Conservation (phyloP, 2,329 filamentous ascomycete species). For the Thelonectria olida region DNA sequence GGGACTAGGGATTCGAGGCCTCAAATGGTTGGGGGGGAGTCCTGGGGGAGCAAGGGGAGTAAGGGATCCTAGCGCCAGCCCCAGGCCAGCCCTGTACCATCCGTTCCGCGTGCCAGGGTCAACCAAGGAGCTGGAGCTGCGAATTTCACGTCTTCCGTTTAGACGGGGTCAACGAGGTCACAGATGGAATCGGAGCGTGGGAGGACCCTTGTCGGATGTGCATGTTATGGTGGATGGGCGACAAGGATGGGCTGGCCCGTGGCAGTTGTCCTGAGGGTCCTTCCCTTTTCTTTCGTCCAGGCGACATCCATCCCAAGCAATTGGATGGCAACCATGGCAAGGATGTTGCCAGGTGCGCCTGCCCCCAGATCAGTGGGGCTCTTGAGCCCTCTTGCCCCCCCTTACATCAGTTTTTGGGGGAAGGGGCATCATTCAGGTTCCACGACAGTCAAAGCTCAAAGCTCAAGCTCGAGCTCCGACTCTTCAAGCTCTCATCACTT, state of each 20-base stretch:
- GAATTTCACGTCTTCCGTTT: background rate
- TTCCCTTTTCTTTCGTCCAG: background rate
- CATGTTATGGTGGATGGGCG: background rate
- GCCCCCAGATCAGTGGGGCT: conserved; percentile 3
- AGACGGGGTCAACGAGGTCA: background rate
- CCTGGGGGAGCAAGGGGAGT: too few species aligned
- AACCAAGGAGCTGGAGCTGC: conserved; percentile 16
- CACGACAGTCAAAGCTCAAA: background rate
- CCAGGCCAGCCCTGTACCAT: conserved; percentile 17
- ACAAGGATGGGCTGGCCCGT: conserved; percentile 2
- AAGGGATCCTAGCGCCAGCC: conserved; percentile 13
- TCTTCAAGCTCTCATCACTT: background rate
- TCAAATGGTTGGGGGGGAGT: too few species aligned
- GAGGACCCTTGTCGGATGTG: conserved; percentile 3
- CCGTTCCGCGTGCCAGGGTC: conserved; percentile 16
- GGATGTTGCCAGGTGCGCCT: background rate
- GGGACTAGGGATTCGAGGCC: conserved; percentile 14
- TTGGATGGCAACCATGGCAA: background rate
- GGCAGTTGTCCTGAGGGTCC: background rate
- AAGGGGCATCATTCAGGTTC: background rate
- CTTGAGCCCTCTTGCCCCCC: background rate
- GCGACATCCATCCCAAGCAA: too few species aligned
- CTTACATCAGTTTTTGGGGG: background rate
- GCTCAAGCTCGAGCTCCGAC: background rate
- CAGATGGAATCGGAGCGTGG: background rate